phyloP scores from a whole-genome alignment of 768 basidiomycete genomes.

The Agaricus subrufescens region DNA sequence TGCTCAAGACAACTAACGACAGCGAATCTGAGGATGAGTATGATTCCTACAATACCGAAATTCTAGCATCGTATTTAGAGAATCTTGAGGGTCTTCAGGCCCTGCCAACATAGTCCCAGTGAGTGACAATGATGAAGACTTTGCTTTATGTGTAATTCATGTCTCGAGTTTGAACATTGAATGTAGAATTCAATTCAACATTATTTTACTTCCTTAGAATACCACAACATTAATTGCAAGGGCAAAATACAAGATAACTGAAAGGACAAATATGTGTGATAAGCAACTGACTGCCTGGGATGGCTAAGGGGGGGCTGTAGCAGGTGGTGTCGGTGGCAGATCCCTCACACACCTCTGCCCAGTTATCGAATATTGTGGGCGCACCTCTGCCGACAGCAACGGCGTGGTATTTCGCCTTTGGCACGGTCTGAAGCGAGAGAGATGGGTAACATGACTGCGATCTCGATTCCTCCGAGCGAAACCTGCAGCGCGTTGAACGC shows the following conservation, averaged over 20 bases:
- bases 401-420: constrained; percentile 52
- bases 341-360: constrained; percentile 49
- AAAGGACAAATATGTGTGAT: background rate
- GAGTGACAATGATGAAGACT: background rate
- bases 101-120: background rate
- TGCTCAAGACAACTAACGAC: background rate
- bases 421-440: constrained; percentile 15
- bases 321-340: constrained; percentile 5
- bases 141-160: background rate
- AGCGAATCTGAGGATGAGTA: background rate
- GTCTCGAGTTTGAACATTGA: background rate
- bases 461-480: no score
- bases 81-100: background rate
- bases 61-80: background rate
- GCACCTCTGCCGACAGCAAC: constrained; percentile 55
- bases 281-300: background rate
- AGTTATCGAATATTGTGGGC: constrained; percentile 49
- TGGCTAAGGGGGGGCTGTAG: background rate
- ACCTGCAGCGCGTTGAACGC: no score
- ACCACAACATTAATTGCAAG: background rate
- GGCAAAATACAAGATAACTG: background rate
- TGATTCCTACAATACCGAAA: constrained; percentile 1
- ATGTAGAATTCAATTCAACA: background rate
- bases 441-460: no score
- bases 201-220: background rate